A percentile compares a stretch with the other conserved stretches of the same genome.
Evolutionary conservation across 352 stramenopile genomes (phyloP).

Genomic region (Phytophthora pseudosyringae): DNA sequence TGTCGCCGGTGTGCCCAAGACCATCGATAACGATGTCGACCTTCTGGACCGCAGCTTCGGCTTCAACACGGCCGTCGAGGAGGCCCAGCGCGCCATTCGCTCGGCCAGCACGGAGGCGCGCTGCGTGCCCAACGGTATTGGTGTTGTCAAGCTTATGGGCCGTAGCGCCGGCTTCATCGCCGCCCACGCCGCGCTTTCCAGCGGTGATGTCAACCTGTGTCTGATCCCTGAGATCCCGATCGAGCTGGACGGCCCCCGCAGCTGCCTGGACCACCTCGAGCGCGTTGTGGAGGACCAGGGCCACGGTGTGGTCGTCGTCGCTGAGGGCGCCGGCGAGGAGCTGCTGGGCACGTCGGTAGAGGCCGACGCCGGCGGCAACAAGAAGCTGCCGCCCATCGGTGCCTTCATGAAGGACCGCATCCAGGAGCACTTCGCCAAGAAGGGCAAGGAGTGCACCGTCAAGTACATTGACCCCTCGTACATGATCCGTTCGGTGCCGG

Average conservation of each 20-base stretch:
- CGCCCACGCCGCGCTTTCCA: constrained; percentile 96
- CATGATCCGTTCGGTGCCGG: constrained; percentile 95
- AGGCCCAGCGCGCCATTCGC: constrained; percentile 93
- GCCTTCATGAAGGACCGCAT: constrained; percentile 97
- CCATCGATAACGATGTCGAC: constrained; percentile 99
- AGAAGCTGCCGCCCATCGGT: constrained; percentile 96
- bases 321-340: constrained; percentile 97
- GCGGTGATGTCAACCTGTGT: constrained; percentile 98
- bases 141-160: constrained; percentile 99
- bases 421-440: constrained; percentile 93
- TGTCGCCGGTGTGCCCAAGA: constrained; percentile 98
- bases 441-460: constrained; percentile 89
- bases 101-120: constrained; percentile 93
- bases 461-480: constrained; percentile 99
- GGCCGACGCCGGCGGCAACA: constrained; percentile 94
- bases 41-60: constrained; percentile 98
- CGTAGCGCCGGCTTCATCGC: constrained; percentile 97
- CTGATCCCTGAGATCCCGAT: constrained; percentile 97
- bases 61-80: constrained; percentile 97
- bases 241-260: constrained; percentile 92
- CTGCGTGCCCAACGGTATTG: constrained; percentile 98
- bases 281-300: constrained; percentile 94
- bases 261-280: constrained; percentile 93
- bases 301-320: constrained; percentile 98
- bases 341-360: constrained; percentile 92